Conservation (phyloP, 2,329 filamentous ascomycete genomes). For the Fusarium caatingaense region DNA sequence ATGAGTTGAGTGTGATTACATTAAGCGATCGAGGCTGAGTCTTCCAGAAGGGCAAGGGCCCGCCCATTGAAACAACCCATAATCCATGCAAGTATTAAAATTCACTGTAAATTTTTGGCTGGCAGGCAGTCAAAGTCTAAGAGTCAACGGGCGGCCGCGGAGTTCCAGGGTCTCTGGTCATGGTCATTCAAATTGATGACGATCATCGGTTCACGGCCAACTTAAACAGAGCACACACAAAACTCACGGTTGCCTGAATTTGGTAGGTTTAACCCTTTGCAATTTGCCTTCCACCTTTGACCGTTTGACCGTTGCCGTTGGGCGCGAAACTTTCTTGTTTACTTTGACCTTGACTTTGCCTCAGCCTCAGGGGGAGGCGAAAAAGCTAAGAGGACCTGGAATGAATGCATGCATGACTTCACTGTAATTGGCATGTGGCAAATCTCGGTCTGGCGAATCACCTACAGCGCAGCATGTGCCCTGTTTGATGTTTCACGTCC, state of each 20-base stretch:
- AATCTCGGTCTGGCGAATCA: conserved; percentile 22
- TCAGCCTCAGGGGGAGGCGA: conserved; percentile 35
- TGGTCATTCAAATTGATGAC: neutral
- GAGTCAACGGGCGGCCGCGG: conserved; percentile 8
- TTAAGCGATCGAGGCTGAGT: conserved; percentile 26
- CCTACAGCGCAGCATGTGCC: conserved; percentile 9
- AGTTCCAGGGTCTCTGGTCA: neutral
- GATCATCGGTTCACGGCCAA: neutral
- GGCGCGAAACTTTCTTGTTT: neutral
- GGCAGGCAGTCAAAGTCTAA: conserved; percentile 8
- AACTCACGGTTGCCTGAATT: neutral
- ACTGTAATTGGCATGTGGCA: conserved; percentile 42
- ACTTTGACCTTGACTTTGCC: neutral
- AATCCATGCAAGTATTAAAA: neutral
- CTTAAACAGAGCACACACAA: neutral
- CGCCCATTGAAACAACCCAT: neutral
- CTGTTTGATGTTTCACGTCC: conserved; percentile 32
- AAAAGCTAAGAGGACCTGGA: conserved; percentile 1
- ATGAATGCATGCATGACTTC: conserved; percentile 38
- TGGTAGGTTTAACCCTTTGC: neutral
- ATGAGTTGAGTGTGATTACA: neutral
- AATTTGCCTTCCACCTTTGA: conserved; percentile 8
- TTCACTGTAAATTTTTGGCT: neutral
- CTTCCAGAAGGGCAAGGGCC: conserved; percentile 18
- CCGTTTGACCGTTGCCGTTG: neutral